Base-by-base conservation (phyloP, 2,329 filamentous ascomycete genomes). In the Penicillium decumbens region DNA sequence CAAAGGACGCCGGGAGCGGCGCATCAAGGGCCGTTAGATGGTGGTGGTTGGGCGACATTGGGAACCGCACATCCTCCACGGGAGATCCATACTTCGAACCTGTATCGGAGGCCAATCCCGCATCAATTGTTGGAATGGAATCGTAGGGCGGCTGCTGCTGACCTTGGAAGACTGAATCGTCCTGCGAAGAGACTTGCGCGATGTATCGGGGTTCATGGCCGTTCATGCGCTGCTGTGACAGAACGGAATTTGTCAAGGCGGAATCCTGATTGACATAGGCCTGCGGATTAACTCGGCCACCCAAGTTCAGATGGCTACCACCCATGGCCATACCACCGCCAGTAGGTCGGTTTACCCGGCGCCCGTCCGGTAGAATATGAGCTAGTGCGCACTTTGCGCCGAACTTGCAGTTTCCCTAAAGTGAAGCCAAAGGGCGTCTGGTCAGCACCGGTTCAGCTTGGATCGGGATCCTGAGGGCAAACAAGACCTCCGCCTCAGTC, bases 351-450 rank as follows among this genome's bases (percentile, higher is more conserved):
- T 96, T 96, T 67, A 97, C 89, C 67, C 92, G 83, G 63, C 89
- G 85, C 52, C 93, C 93, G 71, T 97, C 91, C 60, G 91, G 90
- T 42, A 96, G 84, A 64, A 97, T 87, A 72, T 98, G 93, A 58
- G 95, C 89, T 66, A 97, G 89, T 65, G 92, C 92, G 77, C 93
- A 98, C 74, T 97, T 97, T 56, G 89, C 88, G 55, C 93, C 93
- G 70, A 97, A 98, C 72, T 97, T 97, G 83, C 93, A 98, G 73
- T 96, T 96, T 60, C 93, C 93, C 89, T 96, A 63, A 45, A 50
- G 28, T 12, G 25, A 49, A 43, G 18, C 12, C 10, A 45, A 38
- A 38, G 32, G 45, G 41, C 45, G 49, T 44, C 63, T 56, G 61
- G 65, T 65, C 51, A 60, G 54, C 47, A 30, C 33, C 45, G 23